phyloP scores from a whole-genome alignment of 1,284 basidiomycete species.

The Singerocomus inundabilis region DNA sequence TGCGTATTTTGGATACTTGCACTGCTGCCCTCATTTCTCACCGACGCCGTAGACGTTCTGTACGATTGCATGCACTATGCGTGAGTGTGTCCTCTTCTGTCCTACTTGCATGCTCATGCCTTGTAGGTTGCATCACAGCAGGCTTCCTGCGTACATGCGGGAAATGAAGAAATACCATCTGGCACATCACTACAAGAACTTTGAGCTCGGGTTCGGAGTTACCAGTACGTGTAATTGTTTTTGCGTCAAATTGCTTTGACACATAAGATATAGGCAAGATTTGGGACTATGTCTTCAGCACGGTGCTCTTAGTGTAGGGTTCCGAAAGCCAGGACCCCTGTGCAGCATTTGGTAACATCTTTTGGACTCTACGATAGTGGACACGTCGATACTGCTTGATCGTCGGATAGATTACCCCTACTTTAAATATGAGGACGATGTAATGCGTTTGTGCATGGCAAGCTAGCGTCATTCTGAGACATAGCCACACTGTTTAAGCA shows the following conservation, averaged over 20 bases:
- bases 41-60: conserved; percentile 58
- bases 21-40: conserved; percentile 4
- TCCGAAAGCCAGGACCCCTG: neutral
- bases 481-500: conserved; percentile 21
- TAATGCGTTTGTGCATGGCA: conserved; percentile 6
- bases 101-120: conserved; percentile 3
- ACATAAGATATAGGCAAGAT: conserved; percentile 62
- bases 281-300: conserved; percentile 94
- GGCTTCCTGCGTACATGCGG: conserved; percentile 82
- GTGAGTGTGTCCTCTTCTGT: conserved; percentile 42
- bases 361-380: neutral
- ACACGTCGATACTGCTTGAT: conserved; percentile 9
- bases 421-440: neutral
- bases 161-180: conserved; percentile 98
- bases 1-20: conserved; percentile 39
- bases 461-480: too few relatives aligned
- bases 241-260: conserved; percentile 6
- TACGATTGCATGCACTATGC: conserved; percentile 95
- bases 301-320: conserved; percentile 61
- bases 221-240: conserved; percentile 57
- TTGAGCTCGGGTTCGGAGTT: conserved; percentile 97
- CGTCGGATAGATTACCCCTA: conserved; percentile 11
- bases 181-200: conserved; percentile 99
- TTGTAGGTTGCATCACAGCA: conserved; percentile 80
- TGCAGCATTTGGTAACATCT: conserved; percentile 2